phyloP scores from a whole-genome alignment of 2,329 filamentous ascomycete genomes.

The Akanthomyces lecanii region DNA sequence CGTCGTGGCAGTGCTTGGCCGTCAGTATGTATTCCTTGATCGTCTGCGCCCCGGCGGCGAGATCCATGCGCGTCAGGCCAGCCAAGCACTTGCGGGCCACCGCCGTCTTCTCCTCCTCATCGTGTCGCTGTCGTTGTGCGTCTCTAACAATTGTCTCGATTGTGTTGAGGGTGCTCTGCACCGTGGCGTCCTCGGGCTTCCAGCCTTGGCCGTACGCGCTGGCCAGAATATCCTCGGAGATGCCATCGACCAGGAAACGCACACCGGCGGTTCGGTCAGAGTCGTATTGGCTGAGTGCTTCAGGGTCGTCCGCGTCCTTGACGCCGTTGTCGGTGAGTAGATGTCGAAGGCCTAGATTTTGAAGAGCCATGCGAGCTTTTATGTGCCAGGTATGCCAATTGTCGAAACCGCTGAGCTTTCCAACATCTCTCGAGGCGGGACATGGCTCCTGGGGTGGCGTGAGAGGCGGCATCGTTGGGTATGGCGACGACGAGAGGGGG shows the following conservation, averaged over 20 bases:
- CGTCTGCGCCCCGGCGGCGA: not conserved
- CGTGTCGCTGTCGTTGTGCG: not conserved
- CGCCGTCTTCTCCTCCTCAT: not conserved
- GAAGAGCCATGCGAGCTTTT: not conserved
- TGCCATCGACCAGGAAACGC: not conserved
- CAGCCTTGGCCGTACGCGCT: not conserved
- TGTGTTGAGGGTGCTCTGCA: not conserved
- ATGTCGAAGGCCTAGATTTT: not conserved
- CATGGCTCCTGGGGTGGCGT: not conserved
- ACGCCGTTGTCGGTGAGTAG: not conserved
- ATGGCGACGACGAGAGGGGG: no score
- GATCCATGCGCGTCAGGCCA: not conserved
- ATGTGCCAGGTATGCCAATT: conserved; percentile 12
- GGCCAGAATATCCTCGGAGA: not conserved
- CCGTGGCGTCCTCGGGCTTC: not conserved
- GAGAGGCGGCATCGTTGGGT: not conserved
- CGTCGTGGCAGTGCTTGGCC: conserved; percentile 5
- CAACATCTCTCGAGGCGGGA: not conserved
- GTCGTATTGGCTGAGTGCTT: not conserved
- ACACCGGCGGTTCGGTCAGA: not conserved
- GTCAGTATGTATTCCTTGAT: not conserved
- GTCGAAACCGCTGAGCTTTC: not conserved
- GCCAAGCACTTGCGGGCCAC: not conserved
- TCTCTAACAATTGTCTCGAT: not conserved
- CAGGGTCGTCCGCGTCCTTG: not conserved